Evolutionary conservation across 2,329 filamentous ascomycete genomes (phyloP), one percentile per base, ranked within the genome.

Genomic region (Neurospora crassa): DNA sequence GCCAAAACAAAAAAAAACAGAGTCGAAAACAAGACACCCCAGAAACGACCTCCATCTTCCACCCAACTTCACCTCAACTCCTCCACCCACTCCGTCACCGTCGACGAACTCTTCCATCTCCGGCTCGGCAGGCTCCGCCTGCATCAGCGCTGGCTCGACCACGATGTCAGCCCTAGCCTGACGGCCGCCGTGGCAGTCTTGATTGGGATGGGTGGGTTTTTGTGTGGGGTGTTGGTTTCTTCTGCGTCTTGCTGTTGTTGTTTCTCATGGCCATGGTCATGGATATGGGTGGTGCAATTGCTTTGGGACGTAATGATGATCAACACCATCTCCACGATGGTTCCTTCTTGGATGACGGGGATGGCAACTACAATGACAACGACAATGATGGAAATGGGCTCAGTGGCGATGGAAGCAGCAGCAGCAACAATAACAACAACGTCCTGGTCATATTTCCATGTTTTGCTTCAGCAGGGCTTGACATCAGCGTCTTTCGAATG

Each of bases 71-170:
- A 72, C 24, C 72, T 71, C 41, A 72, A 76, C 42, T 14, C 69
- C 16, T 40, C 34, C 20, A 34, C 37, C 40, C 53, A 29, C 63
- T 42, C 67, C 43, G 34, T 45, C 67, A 16, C 34, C 24, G 47
- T 24, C 11, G 73, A 69, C 45, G 79, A 81, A 73, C 70, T 81
- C 37, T 80, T 79, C 70, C 77, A 78, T 74, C 78, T 80, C 77
- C 77, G 78, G n/a, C 72, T 81, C 42, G 78, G 79, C 40, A 74
- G 71, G 40, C 71, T 81, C 69, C 72, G 75, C 10, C 74, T 81
- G 12, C 74, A 77, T 1, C 76, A 78, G 73, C 71, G 74, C 18
- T 80, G 80, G 80, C 71, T 79, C 40, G 78, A 79, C 41, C 74
- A 76, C 18, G 73, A 76, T 45, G 73, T 79, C 47, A 78, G 76